Percentiles rank a stretch among this genome's conserved stretches.
Evolutionary conservation across 768 basidiomycete genomes (phyloP).

Genomic region (Myochromella boudieri): DNA sequence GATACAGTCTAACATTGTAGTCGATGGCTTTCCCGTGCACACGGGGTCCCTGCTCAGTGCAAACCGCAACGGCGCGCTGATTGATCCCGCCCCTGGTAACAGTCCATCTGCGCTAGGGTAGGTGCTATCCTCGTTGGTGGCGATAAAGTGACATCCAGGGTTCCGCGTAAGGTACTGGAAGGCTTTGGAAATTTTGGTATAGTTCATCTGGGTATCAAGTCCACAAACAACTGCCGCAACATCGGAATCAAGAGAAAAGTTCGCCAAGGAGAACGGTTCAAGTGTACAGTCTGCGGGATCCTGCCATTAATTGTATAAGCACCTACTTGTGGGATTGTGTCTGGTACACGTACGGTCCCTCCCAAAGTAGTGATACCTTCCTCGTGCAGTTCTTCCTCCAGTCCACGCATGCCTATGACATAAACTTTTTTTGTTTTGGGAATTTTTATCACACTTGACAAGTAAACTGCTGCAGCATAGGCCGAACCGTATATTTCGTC

Average conservation of each 20-base stretch:
- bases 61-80: conserved; percentile 80
- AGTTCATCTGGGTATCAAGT: conserved; percentile 83
- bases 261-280: conserved; percentile 60
- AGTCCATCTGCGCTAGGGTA: conserved; percentile 73
- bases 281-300: conserved; percentile 84
- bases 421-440: conserved; percentile 93
- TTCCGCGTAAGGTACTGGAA: conserved; percentile 87
- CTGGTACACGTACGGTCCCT: conserved; percentile 66
- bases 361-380: conserved; percentile 83
- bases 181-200: conserved; percentile 92
- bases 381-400: conserved; percentile 90
- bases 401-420: conserved; percentile 87
- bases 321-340: conserved; percentile 3
- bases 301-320: conserved; percentile 36
- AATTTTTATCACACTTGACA: conserved; percentile 86
- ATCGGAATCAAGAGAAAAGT: conserved; percentile 72
- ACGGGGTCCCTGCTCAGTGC: conserved; percentile 71
- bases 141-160: conserved; percentile 79
- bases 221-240: conserved; percentile 96
- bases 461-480: conserved; percentile 66
- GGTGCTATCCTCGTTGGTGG: conserved; percentile 91
- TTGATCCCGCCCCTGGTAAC: conserved; percentile 82
- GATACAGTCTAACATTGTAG: conserved; percentile 92
- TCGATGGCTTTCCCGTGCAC: conserved; percentile 88
- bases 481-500: conserved; percentile 98